Percentiles rank a stretch among this genome's conserved stretches.
phyloP scores from a whole-genome alignment of 805 yeast genomes.

The Kazachstania psychrophila region DNA sequence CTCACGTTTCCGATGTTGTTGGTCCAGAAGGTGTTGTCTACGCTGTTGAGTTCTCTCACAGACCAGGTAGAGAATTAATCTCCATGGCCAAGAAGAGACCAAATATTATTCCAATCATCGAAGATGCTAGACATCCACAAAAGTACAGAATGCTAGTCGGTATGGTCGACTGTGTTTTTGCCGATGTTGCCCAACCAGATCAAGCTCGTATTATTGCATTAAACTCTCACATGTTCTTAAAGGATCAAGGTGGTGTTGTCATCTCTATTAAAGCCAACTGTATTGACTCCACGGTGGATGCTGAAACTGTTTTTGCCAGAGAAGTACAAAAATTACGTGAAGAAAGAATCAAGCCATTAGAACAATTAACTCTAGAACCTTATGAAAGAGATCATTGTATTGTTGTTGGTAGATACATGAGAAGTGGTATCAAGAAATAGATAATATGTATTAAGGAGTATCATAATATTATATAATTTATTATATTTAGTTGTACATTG shows the following conservation, averaged over 20 bases:
- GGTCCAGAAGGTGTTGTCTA: constrained; percentile 99
- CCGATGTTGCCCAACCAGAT: constrained; percentile 99
- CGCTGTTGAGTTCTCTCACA: constrained; percentile 98
- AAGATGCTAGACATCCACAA: constrained; percentile 99
- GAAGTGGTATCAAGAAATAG: constrained; percentile 60
- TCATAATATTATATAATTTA: no score
- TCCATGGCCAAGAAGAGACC: constrained; percentile 99
- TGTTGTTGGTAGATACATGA: constrained; percentile 92
- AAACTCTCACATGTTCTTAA: constrained; percentile 95
- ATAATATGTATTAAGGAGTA: no score
- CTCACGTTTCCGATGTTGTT: constrained; percentile 96
- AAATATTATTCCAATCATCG: constrained; percentile 95
- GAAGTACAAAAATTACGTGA: constrained; percentile 98
- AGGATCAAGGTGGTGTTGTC: constrained; percentile 97
- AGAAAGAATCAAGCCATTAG: constrained; percentile 96
- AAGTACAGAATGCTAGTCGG: constrained; percentile 98
- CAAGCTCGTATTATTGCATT: constrained; percentile 99
- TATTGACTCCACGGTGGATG: constrained; percentile 98
- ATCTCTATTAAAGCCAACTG: constrained; percentile 99
- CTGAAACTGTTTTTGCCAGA: constrained; percentile 98
- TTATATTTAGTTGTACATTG: no score
- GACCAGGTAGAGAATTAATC: constrained; percentile 98
- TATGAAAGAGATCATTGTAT: constrained; percentile 99
- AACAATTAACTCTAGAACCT: constrained; percentile 98
- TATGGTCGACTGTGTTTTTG: constrained; percentile 98